These are phyloP conservation scores for Iris macrosiphon DNA, from an alignment of 106 monocot genomes.

Conservation along the genomic window DNA sequence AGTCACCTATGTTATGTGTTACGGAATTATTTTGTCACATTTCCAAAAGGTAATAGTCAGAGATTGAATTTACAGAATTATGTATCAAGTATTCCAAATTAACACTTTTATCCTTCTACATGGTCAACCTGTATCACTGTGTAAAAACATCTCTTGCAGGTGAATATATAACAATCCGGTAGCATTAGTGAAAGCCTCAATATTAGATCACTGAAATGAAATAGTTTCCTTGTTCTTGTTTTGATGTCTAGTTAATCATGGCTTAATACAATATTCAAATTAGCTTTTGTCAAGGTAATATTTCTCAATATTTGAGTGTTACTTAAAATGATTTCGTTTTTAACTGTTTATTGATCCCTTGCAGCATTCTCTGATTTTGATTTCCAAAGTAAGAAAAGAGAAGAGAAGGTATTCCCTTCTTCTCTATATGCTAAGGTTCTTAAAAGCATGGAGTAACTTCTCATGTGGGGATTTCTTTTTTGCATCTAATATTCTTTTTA, in stretches of 20 bases:
- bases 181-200: too few species aligned
- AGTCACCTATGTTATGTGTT: too few species aligned
- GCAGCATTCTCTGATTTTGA: conserved; percentile 39
- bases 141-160: too few species aligned
- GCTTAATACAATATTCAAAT: too few species aligned
- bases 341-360: conserved; percentile 2
- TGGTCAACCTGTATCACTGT: conserved; percentile 8
- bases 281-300: too few species aligned
- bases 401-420: conserved; percentile 34
- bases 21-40: neutral
- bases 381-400: conserved; percentile 18
- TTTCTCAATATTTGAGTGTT: too few species aligned
- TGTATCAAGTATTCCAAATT: conserved; percentile 12
- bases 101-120: conserved; percentile 13
- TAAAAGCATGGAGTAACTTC: conserved; percentile 10
- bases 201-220: too few species aligned
- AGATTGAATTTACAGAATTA: neutral
- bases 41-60: conserved; percentile 10
- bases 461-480: neutral
- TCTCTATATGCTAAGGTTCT: neutral
- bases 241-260: too few species aligned
- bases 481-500: neutral
- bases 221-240: too few species aligned
- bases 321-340: neutral
- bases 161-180: too few species aligned